These are phyloP conservation scores for Mycena capillaripes DNA, from an alignment of 768 basidiomycete species.

Conservation along the genomic window DNA sequence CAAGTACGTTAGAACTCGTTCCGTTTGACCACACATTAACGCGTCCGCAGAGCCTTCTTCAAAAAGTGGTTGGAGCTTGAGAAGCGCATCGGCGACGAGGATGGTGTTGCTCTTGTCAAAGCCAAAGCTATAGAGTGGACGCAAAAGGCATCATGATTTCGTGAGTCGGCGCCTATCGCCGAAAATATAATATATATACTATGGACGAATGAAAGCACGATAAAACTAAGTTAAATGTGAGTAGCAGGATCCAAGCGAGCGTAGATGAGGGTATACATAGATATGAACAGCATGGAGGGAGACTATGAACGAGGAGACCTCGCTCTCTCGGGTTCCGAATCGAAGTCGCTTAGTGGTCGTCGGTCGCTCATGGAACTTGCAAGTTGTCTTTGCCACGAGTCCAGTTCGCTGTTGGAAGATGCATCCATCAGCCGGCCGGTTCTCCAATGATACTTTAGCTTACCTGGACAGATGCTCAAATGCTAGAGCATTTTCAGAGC, in stretches of 20 bases:
- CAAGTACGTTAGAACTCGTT: conserved; percentile 71
- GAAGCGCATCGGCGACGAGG: conserved; percentile 87
- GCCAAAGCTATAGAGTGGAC: conserved; percentile 94
- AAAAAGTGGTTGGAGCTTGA: conserved; percentile 98
- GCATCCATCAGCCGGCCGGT: not conserved
- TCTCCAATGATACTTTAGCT: not conserved
- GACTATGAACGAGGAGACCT: conserved; percentile 70
- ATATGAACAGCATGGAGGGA: conserved; percentile 58
- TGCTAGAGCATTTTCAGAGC: conserved; percentile 83
- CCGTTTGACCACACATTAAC: conserved; percentile 22
- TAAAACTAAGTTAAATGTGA: conserved; percentile 41
- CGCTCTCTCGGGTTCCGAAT: conserved; percentile 72
- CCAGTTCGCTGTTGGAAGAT: conserved; percentile 74
- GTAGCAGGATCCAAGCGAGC: conserved; percentile 45
- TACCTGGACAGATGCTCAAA: conserved; percentile 67
- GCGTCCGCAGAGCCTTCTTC: conserved; percentile 82
- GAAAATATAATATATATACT: conserved; percentile 37
- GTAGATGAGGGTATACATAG: conserved; percentile 46
- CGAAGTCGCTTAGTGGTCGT: conserved; percentile 80
- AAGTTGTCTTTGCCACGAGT: conserved; percentile 89
- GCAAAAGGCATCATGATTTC: conserved; percentile 66
- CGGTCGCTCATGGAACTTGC: conserved; percentile 84
- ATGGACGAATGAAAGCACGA: conserved; percentile 41
- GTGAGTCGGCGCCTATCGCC: conserved; percentile 39
- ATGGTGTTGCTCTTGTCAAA: conserved; percentile 86